Percentiles rank a stretch among this genome's conserved stretches.
Evolutionary conservation across 208 protist genomes (phyloP).

Genomic region (Trypanosoma boissoni): DNA sequence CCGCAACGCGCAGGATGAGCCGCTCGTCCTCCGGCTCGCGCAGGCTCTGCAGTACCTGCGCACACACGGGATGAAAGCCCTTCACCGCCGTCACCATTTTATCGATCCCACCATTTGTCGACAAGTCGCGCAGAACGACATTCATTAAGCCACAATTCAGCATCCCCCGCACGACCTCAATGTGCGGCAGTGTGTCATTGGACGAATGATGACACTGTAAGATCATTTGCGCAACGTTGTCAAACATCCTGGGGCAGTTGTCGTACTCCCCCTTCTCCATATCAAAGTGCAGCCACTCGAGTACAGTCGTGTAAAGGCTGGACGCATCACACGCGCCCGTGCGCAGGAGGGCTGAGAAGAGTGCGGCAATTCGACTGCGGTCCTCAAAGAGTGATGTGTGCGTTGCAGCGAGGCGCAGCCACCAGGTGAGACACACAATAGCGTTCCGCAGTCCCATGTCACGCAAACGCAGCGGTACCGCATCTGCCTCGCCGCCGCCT

Average conservation of each 20-base stretch:
- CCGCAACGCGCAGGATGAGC: conserved; percentile 45
- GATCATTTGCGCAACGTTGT: conserved; percentile 80
- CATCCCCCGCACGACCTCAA: conserved; percentile 51
- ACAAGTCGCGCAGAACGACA: conserved; percentile 70
- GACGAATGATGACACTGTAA: conserved; percentile 46
- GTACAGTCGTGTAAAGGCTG: conserved; percentile 38
- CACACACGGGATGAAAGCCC: conserved; percentile 42
- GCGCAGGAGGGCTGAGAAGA: conserved; percentile 54
- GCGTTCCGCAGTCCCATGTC: conserved; percentile 66
- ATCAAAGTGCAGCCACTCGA: conserved; percentile 85
- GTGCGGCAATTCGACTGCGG: conserved; percentile 46
- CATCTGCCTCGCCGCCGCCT: conserved; percentile 37
- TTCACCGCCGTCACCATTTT: conserved; percentile 71
- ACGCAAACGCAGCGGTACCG: conserved; percentile 37
- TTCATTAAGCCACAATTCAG: conserved; percentile 73
- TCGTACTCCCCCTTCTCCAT: conserved; percentile 72
- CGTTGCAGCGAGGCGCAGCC: conserved; percentile 63
- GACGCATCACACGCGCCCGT: conserved; percentile 28
- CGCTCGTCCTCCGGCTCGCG: conserved; percentile 33
- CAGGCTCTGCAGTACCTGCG: conserved; percentile 35
- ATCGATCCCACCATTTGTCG: conserved; percentile 38
- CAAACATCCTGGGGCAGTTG: conserved; percentile 77
- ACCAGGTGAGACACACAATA: conserved; percentile 81
- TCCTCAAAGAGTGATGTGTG: conserved; percentile 57
- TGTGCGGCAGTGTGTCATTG: conserved; percentile 37